A percentile compares a stretch with the other conserved stretches of the same genome.
phyloP scores from a whole-genome alignment of 441 rosid genomes.

The Euphorbia celastroides region DNA sequence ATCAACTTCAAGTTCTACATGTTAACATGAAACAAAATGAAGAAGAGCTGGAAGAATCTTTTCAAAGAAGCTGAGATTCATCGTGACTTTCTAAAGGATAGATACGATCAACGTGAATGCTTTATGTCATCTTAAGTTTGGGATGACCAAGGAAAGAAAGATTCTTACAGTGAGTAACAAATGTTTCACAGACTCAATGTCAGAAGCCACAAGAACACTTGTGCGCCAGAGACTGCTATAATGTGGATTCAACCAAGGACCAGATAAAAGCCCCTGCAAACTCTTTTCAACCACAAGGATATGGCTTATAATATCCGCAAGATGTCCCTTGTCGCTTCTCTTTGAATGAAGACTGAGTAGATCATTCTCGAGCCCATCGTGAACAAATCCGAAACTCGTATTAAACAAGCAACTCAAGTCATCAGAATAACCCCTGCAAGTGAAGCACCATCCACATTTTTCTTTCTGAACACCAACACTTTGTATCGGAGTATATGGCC shows the following conservation, averaged over 20 bases:
- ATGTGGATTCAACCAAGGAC: constrained; percentile 86
- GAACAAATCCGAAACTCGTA: constrained; percentile 39
- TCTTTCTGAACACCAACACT: constrained; percentile 50
- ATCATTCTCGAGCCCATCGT: constrained; percentile 39
- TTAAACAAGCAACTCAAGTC: constrained; percentile 71
- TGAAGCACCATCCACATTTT: constrained; percentile 96
- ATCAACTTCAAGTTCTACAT: background rate
- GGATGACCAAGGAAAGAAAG: constrained; percentile 12
- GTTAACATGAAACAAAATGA: background rate
- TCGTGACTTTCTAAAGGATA: background rate
- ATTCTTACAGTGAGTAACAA: constrained; percentile 55
- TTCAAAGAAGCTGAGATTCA: background rate
- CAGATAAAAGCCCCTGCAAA: constrained; percentile 73
- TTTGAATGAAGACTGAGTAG: constrained; percentile 32
- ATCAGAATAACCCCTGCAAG: constrained; percentile 53
- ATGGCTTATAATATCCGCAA: constrained; percentile 42
- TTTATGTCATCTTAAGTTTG: constrained; percentile 1
- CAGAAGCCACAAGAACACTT: constrained; percentile 48
- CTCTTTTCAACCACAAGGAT: constrained; percentile 65
- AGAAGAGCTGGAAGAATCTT: background rate
- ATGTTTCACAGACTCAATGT: constrained; percentile 45
- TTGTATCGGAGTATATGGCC: constrained; percentile 47
- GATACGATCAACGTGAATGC: background rate
- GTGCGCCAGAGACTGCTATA: constrained; percentile 59
- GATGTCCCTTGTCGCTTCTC: constrained; percentile 44